Conservation (phyloP, 805 yeast genomes). For the Wickerhamomyces chaumierensis region DNA sequence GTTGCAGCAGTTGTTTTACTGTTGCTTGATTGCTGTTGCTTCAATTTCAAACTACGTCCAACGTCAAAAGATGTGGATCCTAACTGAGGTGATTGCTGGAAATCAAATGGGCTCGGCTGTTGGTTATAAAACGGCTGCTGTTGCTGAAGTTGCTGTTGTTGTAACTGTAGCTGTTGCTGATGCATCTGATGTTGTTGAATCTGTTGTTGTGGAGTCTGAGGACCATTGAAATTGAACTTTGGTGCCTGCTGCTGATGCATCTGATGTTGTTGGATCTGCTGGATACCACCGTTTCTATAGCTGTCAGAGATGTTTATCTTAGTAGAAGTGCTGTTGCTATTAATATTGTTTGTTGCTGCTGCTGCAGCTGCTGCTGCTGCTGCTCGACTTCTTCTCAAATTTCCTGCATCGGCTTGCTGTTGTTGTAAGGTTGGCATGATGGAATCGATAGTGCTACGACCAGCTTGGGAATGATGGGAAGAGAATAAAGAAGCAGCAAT, state of each 20-base stretch:
- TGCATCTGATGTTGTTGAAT: neutral
- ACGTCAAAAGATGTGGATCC: neutral
- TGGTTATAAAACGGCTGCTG: conserved; percentile 2
- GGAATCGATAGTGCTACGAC: neutral
- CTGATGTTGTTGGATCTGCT: neutral
- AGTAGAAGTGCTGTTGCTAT: neutral
- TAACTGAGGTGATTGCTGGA: conserved; percentile 1
- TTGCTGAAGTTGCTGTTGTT: conserved; percentile 2
- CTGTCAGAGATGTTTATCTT: neutral
- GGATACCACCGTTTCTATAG: too few relatives aligned
- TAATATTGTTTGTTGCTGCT: too few relatives aligned
- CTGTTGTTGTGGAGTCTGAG: neutral
- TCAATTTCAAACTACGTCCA: neutral
- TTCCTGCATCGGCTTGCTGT: conserved; percentile 1
- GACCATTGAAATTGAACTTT: neutral
- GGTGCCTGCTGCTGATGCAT: conserved; percentile 1
- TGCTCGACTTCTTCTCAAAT: conserved; percentile 11
- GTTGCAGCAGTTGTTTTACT: conserved; percentile 3
- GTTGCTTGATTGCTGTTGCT: conserved; percentile 2
- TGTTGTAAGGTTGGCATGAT: neutral
- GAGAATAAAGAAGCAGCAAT: neutral
- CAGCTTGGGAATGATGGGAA: neutral
- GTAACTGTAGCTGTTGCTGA: conserved; percentile 1
- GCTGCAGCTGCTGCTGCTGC: too few relatives aligned
- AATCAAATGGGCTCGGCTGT: conserved; percentile 1